Evolutionary conservation across 139 green algal genomes (phyloP).

Genomic region (Ettlia oleoabundans): DNA sequence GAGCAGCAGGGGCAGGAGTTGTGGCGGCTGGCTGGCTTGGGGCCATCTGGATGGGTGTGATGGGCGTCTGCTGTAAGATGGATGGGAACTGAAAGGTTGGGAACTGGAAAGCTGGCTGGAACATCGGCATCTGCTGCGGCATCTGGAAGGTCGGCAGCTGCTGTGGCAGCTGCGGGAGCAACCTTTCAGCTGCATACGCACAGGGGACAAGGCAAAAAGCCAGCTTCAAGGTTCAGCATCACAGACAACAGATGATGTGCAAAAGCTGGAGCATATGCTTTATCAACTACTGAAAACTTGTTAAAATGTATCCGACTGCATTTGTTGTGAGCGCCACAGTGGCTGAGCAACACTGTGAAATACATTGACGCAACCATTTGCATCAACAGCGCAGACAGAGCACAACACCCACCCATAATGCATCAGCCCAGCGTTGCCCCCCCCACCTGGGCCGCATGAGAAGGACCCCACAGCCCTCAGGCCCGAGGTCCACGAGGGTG

Average conservation of each 20-base stretch:
- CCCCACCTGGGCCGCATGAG: slow-evolving; percentile 6
- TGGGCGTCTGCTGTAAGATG: not conserved
- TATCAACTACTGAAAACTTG: no score
- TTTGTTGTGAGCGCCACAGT: no score
- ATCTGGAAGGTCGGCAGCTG: not conserved
- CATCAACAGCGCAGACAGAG: no score
- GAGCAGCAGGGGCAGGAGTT: not conserved
- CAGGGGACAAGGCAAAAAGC: not conserved
- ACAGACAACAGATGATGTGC: not conserved
- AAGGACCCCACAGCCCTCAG: not conserved
- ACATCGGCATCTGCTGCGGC: no score
- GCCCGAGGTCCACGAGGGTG: not conserved
- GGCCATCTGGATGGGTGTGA: not conserved
- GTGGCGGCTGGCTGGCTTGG: not conserved
- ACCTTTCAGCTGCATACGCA: not conserved
- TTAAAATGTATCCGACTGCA: no score
- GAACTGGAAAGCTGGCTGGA: not conserved
- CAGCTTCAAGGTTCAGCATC: not conserved
- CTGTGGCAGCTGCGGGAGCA: not conserved
- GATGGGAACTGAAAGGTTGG: not conserved
- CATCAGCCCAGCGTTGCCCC: no score
- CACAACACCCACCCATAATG: no score
- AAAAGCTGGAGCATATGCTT: no score
- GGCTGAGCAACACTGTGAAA: no score
- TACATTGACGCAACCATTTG: no score